Evolutionary conservation across 805 yeast species (phyloP).

Genomic region (Pichia phayaonensis): DNA sequence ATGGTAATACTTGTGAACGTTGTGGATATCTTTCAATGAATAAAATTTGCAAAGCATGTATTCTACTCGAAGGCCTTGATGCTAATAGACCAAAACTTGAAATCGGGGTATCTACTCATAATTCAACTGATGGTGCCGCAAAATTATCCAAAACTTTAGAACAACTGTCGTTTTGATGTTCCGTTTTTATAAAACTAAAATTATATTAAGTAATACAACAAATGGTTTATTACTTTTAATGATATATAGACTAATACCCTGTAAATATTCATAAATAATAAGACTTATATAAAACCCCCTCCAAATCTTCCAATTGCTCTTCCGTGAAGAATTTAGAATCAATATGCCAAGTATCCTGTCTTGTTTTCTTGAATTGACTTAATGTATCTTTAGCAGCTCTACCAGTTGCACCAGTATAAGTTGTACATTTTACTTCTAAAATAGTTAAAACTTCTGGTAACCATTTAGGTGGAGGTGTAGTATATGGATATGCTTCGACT

Average conservation of each 20-base stretch:
- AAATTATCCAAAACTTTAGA: slow-evolving; percentile 54
- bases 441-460: slow-evolving; percentile 64
- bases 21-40: slow-evolving; percentile 93
- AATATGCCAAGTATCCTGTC: slow-evolving; percentile 95
- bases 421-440: slow-evolving; percentile 63
- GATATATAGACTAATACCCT: not conserved
- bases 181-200: no score
- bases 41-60: slow-evolving; percentile 87
- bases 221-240: not conserved
- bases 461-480: slow-evolving; percentile 89
- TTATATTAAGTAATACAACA: not conserved
- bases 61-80: slow-evolving; percentile 77
- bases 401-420: slow-evolving; percentile 72
- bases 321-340: slow-evolving; percentile 68
- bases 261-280: slow-evolving; percentile 56
- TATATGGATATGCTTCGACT: slow-evolving; percentile 82
- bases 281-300: slow-evolving; percentile 90
- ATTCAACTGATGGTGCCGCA: slow-evolving; percentile 55
- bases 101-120: slow-evolving; percentile 39
- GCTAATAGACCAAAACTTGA: slow-evolving; percentile 58
- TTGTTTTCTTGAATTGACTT: slow-evolving; percentile 79
- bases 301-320: slow-evolving; percentile 81
- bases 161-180: slow-evolving; percentile 44
- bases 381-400: slow-evolving; percentile 74
- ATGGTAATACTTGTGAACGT: slow-evolving; percentile 72